Conservation (phyloP, 148 eudicot species). For the Rhododendron simsii region DNA sequence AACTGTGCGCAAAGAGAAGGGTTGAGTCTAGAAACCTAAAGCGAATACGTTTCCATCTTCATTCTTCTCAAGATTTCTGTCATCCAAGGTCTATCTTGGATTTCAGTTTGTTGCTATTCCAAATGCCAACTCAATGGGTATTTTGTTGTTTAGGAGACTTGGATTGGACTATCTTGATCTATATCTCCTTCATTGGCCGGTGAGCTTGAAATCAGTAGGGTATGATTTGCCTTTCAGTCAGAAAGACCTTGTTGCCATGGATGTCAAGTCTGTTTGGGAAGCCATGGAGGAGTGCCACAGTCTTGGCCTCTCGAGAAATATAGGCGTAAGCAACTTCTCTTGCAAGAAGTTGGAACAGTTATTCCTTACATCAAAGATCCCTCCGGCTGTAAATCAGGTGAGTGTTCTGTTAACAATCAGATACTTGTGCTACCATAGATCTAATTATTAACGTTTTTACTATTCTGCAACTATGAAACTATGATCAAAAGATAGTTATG, state of each 20-base stretch:
- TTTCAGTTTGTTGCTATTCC: no score
- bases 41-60: no score
- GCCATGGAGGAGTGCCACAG: constrained; percentile 25
- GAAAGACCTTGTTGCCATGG: constrained; percentile 11
- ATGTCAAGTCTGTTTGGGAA: constrained; percentile 24
- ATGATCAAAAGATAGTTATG: background rate
- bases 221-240: background rate
- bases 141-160: constrained; percentile 8
- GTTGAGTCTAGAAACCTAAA: no score
- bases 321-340: constrained; percentile 30
- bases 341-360: constrained; percentile 15
- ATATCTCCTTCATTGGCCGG: constrained; percentile 22
- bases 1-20: no score
- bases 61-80: no score
- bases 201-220: constrained; percentile 11
- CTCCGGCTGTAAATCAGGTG: constrained; percentile 22
- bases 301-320: constrained; percentile 16
- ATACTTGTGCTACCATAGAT: background rate
- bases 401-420: background rate
- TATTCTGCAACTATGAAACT: no score
- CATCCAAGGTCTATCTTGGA: no score
- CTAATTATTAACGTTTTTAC: no score
- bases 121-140: background rate
- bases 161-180: constrained; percentile 24
- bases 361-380: constrained; percentile 9